These are phyloP conservation scores for Aspergillus egyptiacus DNA, from an alignment of 495 filamentous ascomycete genomes.

Conservation along the genomic window DNA sequence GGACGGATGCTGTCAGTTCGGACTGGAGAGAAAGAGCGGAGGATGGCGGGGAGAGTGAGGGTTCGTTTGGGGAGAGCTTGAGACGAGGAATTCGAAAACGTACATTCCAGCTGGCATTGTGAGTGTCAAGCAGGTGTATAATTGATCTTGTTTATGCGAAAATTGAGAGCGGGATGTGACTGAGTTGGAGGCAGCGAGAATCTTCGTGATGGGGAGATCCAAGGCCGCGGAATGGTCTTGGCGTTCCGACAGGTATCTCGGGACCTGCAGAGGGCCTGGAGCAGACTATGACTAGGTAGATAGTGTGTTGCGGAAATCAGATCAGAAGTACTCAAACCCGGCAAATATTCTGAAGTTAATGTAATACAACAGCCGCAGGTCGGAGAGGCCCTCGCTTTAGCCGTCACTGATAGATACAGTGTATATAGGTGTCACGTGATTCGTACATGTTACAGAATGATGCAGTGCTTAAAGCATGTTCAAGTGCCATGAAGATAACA, in stretches of 20 bases:
- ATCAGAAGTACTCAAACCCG: too few relatives aligned
- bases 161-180: neutral
- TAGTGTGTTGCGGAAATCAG: neutral
- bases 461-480: too few relatives aligned
- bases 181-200: neutral
- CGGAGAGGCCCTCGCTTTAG: too few relatives aligned
- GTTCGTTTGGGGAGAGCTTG: neutral
- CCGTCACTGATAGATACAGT: too few relatives aligned
- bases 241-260: neutral
- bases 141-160: neutral
- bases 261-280: too few relatives aligned
- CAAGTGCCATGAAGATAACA: too few relatives aligned
- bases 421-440: too few relatives aligned
- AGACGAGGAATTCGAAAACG: constrained; percentile 10
- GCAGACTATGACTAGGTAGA: neutral
- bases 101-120: constrained; percentile 44
- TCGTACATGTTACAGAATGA: too few relatives aligned
- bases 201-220: neutral
- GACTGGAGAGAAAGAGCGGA: neutral
- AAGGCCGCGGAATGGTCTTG: neutral
- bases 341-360: too few relatives aligned
- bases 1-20: constrained; percentile 1
- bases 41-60: neutral
- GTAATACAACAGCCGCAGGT: too few relatives aligned
- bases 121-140: neutral